Percentiles rank a stretch among this genome's conserved stretches.
Evolutionary conservation across 2,329 filamentous ascomycete genomes (phyloP).

Genomic region (Ophiobolus disseminans): DNA sequence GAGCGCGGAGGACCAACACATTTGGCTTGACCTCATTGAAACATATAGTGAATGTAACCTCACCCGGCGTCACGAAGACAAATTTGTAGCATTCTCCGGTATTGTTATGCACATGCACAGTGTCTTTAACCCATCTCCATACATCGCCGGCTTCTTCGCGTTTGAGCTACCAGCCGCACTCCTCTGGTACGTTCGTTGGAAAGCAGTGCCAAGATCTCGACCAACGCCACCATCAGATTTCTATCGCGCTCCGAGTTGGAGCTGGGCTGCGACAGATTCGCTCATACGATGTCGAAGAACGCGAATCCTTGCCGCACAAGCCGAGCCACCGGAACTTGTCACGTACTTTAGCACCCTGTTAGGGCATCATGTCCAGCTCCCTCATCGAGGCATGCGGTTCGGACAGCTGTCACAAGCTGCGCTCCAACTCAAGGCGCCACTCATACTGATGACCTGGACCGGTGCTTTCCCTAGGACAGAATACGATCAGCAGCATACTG

Average conservation of each 20-base stretch:
- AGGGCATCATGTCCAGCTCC: too few species aligned
- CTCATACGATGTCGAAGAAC: too few species aligned
- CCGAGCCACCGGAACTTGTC: too few species aligned
- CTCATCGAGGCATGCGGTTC: too few species aligned
- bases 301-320: too few species aligned
- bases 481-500: too few species aligned
- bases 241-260: slow-evolving; percentile 1
- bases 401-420: too few species aligned
- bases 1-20: too few species aligned
- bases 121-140: not conserved
- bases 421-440: too few species aligned
- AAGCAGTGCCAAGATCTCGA: not conserved
- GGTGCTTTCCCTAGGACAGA: too few species aligned
- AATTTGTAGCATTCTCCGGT: slow-evolving; percentile 4
- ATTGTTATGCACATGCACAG: not conserved
- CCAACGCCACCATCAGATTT: not conserved
- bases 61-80: slow-evolving; percentile 2
- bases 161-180: not conserved
- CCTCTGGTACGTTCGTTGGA: not conserved
- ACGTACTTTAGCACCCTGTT: too few species aligned
- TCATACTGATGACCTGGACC: too few species aligned
- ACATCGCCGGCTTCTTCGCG: slow-evolving; percentile 2
- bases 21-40: not conserved
- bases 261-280: slow-evolving; percentile 1
- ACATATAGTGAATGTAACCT: not conserved